These are phyloP conservation scores for Trichosporon sp. DNA, from an alignment of 1,284 basidiomycete genomes.

Conservation along the genomic window DNA sequence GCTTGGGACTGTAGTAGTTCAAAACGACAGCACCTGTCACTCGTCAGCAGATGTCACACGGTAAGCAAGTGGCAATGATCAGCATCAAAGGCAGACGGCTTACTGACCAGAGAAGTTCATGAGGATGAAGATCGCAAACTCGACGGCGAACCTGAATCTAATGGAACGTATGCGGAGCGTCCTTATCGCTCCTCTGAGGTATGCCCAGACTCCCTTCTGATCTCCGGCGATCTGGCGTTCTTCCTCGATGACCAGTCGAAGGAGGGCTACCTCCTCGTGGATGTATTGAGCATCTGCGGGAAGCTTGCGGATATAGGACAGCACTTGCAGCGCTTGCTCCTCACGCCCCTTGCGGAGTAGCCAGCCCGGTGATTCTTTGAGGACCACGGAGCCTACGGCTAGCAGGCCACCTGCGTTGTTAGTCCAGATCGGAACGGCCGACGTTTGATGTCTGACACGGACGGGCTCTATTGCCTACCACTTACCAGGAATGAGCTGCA, in stretches of 20 bases:
- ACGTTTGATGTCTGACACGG: too few species aligned
- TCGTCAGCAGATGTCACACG: too few species aligned
- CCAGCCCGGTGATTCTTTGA: constrained; percentile 55
- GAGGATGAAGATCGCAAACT: constrained; percentile 11
- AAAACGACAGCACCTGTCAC: constrained; percentile 1
- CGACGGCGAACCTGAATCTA: constrained; percentile 5
- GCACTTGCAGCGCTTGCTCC: constrained; percentile 47
- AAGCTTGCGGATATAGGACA: constrained; percentile 49
- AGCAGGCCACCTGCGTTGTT: constrained; percentile 40
- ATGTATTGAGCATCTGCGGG: constrained; percentile 44
- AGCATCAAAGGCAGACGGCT: too few species aligned
- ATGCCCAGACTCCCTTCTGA: constrained; percentile 1
- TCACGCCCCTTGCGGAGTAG: constrained; percentile 51
- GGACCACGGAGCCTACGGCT: constrained; percentile 49
- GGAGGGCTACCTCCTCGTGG: constrained; percentile 42
- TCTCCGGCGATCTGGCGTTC: constrained; percentile 22
- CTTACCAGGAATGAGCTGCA: constrained; percentile 53
- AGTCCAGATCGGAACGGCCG: too few species aligned
- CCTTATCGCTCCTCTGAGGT: not conserved
- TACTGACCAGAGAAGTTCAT: constrained; percentile 9
- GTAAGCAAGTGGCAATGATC: too few species aligned
- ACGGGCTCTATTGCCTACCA: constrained; percentile 12
- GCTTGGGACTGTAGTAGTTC: constrained; percentile 35
- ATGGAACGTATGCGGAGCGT: constrained; percentile 4
- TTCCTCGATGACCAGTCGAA: constrained; percentile 28